These are phyloP conservation scores for Daldinia loculata DNA, from an alignment of 495 filamentous ascomycete genomes.

Conservation along the genomic window DNA sequence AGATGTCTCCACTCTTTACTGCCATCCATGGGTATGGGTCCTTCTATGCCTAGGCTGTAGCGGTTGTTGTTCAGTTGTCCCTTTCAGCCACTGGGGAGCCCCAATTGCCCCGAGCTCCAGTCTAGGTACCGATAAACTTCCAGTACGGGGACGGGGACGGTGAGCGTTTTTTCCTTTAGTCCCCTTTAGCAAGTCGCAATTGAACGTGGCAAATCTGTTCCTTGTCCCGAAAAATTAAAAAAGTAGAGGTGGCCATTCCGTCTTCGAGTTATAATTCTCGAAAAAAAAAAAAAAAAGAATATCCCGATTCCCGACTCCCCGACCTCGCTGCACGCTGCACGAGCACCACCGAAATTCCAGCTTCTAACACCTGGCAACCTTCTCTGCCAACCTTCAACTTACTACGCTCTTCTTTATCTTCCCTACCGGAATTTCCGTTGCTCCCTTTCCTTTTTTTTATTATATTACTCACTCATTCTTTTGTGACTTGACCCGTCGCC, in stretches of 20 bases:
- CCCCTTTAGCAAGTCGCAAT: constrained; percentile 22
- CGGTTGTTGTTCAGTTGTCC: constrained; percentile 1
- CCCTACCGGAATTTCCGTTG: constrained; percentile 16
- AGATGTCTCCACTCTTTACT: constrained; percentile 12
- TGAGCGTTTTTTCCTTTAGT: constrained; percentile 13
- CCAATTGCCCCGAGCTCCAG: constrained; percentile 31
- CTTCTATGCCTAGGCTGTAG: background rate
- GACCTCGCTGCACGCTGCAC: constrained; percentile 26
- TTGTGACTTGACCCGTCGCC: constrained; percentile 9
- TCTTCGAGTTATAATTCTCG: constrained; percentile 2
- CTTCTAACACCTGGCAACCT: constrained; percentile 16
- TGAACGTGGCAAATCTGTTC: constrained; percentile 33
- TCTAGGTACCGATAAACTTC: background rate
- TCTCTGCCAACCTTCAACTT: constrained; percentile 16
- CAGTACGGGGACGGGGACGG: too few species aligned
- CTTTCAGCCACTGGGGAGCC: constrained; percentile 22
- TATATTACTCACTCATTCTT: constrained; percentile 10
- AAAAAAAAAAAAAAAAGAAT: constrained; percentile 39
- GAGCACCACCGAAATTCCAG: background rate
- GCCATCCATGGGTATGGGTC: constrained; percentile 9
- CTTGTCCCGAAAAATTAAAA: constrained; percentile 9
- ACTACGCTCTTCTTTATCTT: constrained; percentile 33
- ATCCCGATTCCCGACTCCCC: constrained; percentile 29
- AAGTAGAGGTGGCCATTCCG: background rate
- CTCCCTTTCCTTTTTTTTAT: constrained; percentile 33